Conservation (phyloP, 2,329 filamentous ascomycete genomes). For the Fusarium globosum region DNA sequence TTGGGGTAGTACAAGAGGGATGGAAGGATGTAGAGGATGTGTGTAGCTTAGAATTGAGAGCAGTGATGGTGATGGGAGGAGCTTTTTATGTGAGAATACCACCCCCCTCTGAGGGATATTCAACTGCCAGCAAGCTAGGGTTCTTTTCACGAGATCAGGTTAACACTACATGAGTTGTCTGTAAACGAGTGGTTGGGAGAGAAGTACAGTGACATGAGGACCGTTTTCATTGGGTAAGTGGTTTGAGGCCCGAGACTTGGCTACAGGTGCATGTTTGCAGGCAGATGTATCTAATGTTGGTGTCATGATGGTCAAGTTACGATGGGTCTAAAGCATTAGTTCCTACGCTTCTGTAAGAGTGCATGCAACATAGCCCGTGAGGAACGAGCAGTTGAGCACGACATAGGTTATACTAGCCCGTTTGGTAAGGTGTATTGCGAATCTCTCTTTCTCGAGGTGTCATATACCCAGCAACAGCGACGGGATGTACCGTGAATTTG, state of each 20-base stretch:
- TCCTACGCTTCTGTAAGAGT: not conserved
- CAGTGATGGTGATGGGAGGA: conserved; percentile 3
- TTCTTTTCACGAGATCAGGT: conserved; percentile 20
- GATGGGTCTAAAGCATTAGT: not conserved
- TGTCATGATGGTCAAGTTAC: conserved; percentile 25
- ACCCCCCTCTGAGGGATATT: not conserved
- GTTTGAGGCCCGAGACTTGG: conserved; percentile 12
- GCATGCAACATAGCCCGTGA: not conserved
- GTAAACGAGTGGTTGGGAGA: not conserved
- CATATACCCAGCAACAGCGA: conserved; percentile 23
- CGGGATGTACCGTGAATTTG: not conserved
- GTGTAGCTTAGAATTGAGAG: conserved; percentile 12
- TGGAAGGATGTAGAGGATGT: conserved; percentile 12
- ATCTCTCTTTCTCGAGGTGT: conserved; percentile 31
- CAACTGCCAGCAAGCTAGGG: conserved; percentile 18
- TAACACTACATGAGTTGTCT: not conserved
- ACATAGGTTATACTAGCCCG: conserved; percentile 9
- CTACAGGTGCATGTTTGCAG: not conserved
- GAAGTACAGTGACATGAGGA: conserved; percentile 12
- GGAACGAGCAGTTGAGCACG: conserved; percentile 1
- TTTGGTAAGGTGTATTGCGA: conserved; percentile 3
- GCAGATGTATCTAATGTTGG: conserved; percentile 2
- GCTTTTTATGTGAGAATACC: conserved; percentile 25
- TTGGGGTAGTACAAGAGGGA: not conserved
- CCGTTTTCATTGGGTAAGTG: not conserved